These are phyloP conservation scores for Trichoderma sp. DNA, from an alignment of 2,329 filamentous ascomycete genomes.

Conservation along the genomic window DNA sequence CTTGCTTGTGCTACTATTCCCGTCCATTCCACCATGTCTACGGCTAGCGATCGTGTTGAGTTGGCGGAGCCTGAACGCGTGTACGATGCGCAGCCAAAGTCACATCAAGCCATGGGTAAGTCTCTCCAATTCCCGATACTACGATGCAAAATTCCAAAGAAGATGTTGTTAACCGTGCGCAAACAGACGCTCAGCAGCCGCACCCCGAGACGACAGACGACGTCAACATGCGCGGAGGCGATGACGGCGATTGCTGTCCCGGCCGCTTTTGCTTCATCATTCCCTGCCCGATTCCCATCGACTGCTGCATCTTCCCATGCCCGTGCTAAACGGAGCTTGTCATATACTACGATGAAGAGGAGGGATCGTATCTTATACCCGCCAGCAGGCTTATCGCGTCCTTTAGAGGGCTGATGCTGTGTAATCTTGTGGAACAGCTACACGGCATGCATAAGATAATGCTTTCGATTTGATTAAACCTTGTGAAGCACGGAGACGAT, in stretches of 20 bases:
- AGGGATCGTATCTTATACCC: not conserved
- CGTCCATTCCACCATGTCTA: not conserved
- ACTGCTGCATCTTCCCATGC: conserved; percentile 35
- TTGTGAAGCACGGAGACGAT: not conserved
- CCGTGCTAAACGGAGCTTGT: conserved; percentile 24
- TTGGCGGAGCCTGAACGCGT: not conserved
- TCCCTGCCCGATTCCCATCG: conserved; percentile 37
- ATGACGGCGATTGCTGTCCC: conserved; percentile 28
- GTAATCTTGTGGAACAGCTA: not conserved
- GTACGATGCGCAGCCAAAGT: conserved; percentile 9
- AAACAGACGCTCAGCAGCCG: conserved; percentile 21
- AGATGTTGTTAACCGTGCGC: not conserved
- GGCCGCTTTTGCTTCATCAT: conserved; percentile 40
- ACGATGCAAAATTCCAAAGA: not conserved
- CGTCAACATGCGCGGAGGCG: conserved; percentile 32
- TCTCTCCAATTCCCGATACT: not conserved
- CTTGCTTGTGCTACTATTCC: not conserved
- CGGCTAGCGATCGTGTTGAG: not conserved
- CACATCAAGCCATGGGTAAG: conserved; percentile 18
- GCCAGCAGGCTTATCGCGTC: not conserved
- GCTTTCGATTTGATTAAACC: not conserved
- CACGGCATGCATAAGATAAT: not conserved
- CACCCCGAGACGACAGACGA: conserved; percentile 26
- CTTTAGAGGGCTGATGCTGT: not conserved
- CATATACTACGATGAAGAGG: not conserved